Evolutionary conservation across 805 yeast genomes (phyloP), one percentile per base, ranked within the genome.

Genomic region (Lachancea lanzarotensis): DNA sequence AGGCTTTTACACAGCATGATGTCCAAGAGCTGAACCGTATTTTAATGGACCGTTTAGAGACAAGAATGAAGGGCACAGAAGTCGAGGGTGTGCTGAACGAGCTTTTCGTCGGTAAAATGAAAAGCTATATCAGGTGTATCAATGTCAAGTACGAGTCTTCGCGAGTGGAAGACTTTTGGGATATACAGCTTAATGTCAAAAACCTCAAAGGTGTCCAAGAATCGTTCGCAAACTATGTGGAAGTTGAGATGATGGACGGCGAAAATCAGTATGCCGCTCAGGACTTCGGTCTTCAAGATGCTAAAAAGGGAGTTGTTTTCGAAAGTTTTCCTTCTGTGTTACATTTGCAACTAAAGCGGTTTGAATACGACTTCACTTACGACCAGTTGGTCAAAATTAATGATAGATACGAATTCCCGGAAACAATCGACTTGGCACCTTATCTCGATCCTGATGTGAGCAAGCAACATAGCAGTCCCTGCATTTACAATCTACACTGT

Each of bases 1-100:
- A 93, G 54, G 95, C 97, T 0, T 93, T 93, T 65, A 86, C 95
- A 2, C 99, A 93, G 66, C 98, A 93, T 66, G 99, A 93, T 62
- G 97, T 93, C 13, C 99, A 93, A 63, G 99, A 93, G 64, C 72
- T 93, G 61, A 89, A 90, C 62, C 81, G 99, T 55, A 89, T 93
- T 32, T 73, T 93, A 59, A 91, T 93, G 97, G 99, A 93, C 64
- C 79, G 83, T 52, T 72, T 93, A 36, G 99, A 93, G 63, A 72
- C 80, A 2, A 84, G 86, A 42, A 89, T 93, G 97, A 88, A 88
- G 57, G 90, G 89, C 5, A 84, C 97, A 0, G 68, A 73, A 0
- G 90, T 87, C 26, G 90, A 83, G 53, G 84, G 83, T 8, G 75
- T 79, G 38, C 65, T 93, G 45, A 84, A 79, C 57, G 83, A 86